Conservation (phyloP, 2,329 filamentous ascomycete genomes). For the Cadophora sp. region DNA sequence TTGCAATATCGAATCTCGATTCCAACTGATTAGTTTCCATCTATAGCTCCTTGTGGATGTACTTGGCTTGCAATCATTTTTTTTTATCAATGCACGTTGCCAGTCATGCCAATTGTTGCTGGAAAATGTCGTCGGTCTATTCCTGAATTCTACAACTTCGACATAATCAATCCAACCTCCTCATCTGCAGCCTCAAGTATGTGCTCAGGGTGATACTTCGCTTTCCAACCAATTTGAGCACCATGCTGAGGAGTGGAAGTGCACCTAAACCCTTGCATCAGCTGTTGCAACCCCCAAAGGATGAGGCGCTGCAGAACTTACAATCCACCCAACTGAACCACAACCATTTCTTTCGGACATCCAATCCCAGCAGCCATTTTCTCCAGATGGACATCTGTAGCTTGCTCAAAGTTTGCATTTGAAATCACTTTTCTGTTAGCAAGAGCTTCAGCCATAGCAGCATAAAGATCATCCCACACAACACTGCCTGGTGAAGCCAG, state of each 20-base stretch:
- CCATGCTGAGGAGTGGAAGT: conserved; percentile 8
- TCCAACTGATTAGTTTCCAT: too few species aligned
- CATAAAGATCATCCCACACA: conserved; percentile 2
- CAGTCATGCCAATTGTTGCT: too few species aligned
- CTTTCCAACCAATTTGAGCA: neutral
- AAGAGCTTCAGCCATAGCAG: neutral
- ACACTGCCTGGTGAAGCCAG: conserved; percentile 4
- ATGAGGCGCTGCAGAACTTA: neutral
- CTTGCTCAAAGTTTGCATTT: neutral
- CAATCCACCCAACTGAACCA: conserved; percentile 7
- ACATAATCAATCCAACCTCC: conserved; percentile 11
- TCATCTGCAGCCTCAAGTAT: neutral
- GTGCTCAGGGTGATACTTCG: neutral
- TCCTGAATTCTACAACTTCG: neutral
- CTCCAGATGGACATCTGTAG: conserved; percentile 1
- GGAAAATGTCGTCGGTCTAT: neutral
- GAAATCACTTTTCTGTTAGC: neutral
- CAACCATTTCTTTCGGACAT: neutral
- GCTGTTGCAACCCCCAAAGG: neutral
- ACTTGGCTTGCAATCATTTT: too few species aligned
- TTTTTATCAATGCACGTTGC: too few species aligned
- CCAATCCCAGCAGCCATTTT: conserved; percentile 5
- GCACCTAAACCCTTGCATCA: neutral
- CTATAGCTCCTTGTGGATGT: too few species aligned
- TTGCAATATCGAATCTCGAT: too few species aligned